Conservation (phyloP, 768 basidiomycete genomes). For the Saitozyma podzolica region DNA sequence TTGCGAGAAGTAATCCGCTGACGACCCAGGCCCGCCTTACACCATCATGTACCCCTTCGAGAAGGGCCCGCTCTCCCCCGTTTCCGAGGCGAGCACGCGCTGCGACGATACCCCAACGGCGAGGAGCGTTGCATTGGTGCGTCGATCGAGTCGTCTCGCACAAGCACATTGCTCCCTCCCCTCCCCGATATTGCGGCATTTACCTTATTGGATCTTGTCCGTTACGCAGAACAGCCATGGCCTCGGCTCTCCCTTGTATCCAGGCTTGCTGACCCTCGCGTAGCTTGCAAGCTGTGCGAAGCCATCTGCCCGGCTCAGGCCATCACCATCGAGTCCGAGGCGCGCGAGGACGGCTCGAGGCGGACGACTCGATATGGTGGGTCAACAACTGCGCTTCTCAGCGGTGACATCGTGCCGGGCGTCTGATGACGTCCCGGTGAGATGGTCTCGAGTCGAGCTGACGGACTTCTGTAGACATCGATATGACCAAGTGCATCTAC, state of each 20-base stretch:
- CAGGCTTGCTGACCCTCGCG: neutral
- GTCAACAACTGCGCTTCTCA: constrained; percentile 28
- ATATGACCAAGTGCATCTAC: constrained; percentile 99
- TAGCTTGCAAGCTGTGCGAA: constrained; percentile 98
- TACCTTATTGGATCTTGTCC: too few relatives aligned
- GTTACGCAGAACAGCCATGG: too few relatives aligned
- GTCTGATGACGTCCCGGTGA: neutral
- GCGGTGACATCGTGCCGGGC: too few relatives aligned
- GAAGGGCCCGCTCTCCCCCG: constrained; percentile 97
- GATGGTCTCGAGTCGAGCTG: constrained; percentile 3
- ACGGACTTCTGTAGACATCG: constrained; percentile 67
- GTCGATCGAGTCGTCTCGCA: constrained; percentile 45
- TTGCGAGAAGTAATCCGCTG: too few relatives aligned
- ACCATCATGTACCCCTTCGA: constrained; percentile 92
- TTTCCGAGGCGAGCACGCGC: constrained; percentile 96
- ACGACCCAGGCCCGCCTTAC: constrained; percentile 80
- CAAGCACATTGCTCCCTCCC: neutral
- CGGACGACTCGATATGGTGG: constrained; percentile 95
- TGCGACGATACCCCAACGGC: constrained; percentile 92
- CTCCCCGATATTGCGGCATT: too few relatives aligned
- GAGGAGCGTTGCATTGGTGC: constrained; percentile 98
- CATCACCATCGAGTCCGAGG: constrained; percentile 98
- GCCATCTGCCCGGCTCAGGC: constrained; percentile 99
- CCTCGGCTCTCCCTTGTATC: too few relatives aligned
- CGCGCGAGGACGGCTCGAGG: constrained; percentile 89